phyloP scores from a whole-genome alignment of 352 stramenopile species.

The Phytophthora litchii region DNA sequence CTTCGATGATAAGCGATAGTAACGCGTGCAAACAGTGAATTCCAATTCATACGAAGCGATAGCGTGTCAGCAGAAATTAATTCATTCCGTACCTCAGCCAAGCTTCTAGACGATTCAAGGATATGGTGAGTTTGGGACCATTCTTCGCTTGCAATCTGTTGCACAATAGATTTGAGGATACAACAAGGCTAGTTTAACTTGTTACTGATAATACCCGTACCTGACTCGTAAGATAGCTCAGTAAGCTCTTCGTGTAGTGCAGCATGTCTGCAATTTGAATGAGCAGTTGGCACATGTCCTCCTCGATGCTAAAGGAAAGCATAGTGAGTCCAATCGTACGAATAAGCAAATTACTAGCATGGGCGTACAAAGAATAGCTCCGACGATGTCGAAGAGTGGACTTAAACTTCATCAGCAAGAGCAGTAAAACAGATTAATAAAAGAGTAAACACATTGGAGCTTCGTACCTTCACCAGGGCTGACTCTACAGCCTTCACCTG shows the following conservation, averaged over 20 bases:
- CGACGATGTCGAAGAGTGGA: constrained; percentile 52
- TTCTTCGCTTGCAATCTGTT: constrained; percentile 33
- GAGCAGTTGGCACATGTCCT: constrained; percentile 45
- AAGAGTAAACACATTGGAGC: neutral
- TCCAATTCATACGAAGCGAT: neutral
- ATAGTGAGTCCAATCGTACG: constrained; percentile 3
- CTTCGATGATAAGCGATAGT: constrained; percentile 17
- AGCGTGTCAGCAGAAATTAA: neutral
- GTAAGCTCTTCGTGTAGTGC: constrained; percentile 72
- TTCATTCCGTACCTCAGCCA: constrained; percentile 31
- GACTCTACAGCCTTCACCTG: constrained; percentile 73
- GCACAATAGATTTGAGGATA: constrained; percentile 4
- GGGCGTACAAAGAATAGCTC: constrained; percentile 54
- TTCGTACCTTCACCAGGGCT: constrained; percentile 55
- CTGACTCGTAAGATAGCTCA: constrained; percentile 75
- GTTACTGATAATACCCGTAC: constrained; percentile 33
- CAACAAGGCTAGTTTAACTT: neutral
- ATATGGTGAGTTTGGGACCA: constrained; percentile 30
- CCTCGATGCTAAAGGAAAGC: constrained; percentile 39
- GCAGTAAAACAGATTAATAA: constrained; percentile 4
- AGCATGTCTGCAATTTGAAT: constrained; percentile 75
- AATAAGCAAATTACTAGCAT: neutral
- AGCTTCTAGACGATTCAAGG: constrained; percentile 27
- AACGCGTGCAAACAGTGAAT: neutral
- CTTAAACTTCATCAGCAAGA: constrained; percentile 52